Percentiles rank a stretch among this genome's conserved stretches.
Evolutionary conservation across 371 early-diverging fungal species (phyloP).

Genomic region (Capillidium rhysosporum): DNA sequence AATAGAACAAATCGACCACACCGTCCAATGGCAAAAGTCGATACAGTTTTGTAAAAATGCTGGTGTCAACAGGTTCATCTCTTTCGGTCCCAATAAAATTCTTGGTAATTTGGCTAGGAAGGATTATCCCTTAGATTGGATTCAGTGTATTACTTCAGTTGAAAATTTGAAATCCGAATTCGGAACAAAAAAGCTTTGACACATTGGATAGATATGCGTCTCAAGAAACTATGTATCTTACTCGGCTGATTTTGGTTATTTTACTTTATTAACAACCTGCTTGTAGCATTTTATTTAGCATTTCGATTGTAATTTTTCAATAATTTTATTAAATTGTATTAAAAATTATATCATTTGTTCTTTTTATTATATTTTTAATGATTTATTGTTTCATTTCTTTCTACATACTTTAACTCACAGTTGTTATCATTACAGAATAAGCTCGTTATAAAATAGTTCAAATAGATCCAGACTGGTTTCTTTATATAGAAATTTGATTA

Average conservation of each 20-base stretch:
- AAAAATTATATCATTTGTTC: too few relatives aligned
- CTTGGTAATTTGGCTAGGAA: constrained; percentile 71
- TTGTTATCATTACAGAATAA: too few relatives aligned
- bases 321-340: too few relatives aligned
- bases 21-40: constrained; percentile 80
- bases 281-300: neutral
- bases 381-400: too few relatives aligned
- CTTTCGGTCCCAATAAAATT: constrained; percentile 73
- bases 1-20: constrained; percentile 52
- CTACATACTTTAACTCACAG: too few relatives aligned
- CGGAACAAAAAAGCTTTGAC: neutral
- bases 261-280: neutral
- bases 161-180: neutral
- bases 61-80: constrained; percentile 62
- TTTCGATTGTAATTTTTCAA: too few relatives aligned
- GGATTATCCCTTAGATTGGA: constrained; percentile 63
- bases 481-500: too few relatives aligned
- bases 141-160: constrained; percentile 11
- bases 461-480: too few relatives aligned
- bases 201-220: too few relatives aligned
- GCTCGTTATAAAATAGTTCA: too few relatives aligned
- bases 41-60: constrained; percentile 54
- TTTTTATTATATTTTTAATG: too few relatives aligned
- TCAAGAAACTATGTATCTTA: neutral
- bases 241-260: neutral